Base-by-base conservation (phyloP, 2,329 filamentous ascomycete genomes). In the Alternaria tenuissima region DNA sequence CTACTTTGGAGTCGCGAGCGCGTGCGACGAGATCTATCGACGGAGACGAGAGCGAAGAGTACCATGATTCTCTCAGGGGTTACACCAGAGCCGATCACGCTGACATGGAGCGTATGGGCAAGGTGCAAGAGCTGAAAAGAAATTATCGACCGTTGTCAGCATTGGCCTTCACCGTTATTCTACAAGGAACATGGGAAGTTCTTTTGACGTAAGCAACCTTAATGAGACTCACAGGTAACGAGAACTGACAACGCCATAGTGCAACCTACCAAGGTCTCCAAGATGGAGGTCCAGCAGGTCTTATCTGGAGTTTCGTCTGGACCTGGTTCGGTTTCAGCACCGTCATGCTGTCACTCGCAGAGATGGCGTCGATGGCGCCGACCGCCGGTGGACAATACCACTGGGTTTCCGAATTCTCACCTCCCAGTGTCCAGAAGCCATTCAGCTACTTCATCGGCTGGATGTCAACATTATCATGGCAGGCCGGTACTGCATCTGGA, bases 381-480 rank as follows among this genome's bases (percentile, higher is more conserved):
- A 77, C 74, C 5, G 70, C 74, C 22, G 74, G 74, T 41, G 74
- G 73, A n/a, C 74, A 77, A 52, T 72, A 77, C 56, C 75, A 76
- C 55, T 77, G 75, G 73, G 74, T 77, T 3, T 76, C 73, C 2
- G 75, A 76, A 36, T 76, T 77, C 41, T 66, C 75, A 2, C 73
- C 75, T 47, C 65, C 71, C 1, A 68, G 61, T 7, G 55, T 67
- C 3, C 74, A 77, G 39, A 73, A 71, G 54, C 67, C 67, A 7
- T 49, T 75, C 44, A 75, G 72, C 54, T 69, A 66, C 59, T 68
- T 67, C 55, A 65, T 68, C 66, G 80, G 83, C 4, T 86, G 84
- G 83, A 82, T 84, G 73, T 80, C 79, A 1, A 81, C 81, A 1
- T 66, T 85, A 4, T 80, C 79, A 9, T 85, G 83, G 83, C 83